Conservation (phyloP, 2,329 filamentous ascomycete species). For the Aspergillus pseudoterreus region DNA sequence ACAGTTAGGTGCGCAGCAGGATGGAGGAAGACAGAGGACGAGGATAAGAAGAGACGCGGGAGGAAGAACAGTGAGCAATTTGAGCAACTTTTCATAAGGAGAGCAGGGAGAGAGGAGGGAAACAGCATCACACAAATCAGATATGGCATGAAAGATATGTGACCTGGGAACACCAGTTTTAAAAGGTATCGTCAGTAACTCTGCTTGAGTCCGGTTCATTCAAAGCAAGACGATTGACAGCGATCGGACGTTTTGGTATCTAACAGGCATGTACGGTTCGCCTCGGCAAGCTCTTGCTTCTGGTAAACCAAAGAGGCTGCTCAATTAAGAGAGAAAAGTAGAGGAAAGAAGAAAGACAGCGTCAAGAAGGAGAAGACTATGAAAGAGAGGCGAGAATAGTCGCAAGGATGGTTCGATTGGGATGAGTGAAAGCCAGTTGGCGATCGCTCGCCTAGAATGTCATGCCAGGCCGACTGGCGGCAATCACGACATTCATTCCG, state of each 20-base stretch:
- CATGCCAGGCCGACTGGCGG: not conserved
- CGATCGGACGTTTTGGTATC: slow-evolving; percentile 21
- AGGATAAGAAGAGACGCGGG: slow-evolving; percentile 6
- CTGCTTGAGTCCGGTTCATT: slow-evolving; percentile 18
- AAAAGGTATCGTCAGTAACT: slow-evolving; percentile 6
- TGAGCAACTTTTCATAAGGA: slow-evolving; percentile 1
- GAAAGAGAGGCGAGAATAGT: slow-evolving; percentile 5
- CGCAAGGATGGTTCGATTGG: not conserved
- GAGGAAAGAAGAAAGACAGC: slow-evolving; percentile 18
- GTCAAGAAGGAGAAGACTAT: slow-evolving; percentile 15
- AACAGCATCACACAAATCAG: slow-evolving; percentile 1
- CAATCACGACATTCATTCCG: slow-evolving; percentile 44
- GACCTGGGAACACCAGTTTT: slow-evolving; percentile 6
- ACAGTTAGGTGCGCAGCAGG: slow-evolving; percentile 9
- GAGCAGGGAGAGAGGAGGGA: slow-evolving; percentile 2
- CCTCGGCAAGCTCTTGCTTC: slow-evolving; percentile 23
- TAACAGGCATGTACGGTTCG: slow-evolving; percentile 20
- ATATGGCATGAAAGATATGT: not conserved
- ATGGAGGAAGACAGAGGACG: not conserved
- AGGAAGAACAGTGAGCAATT: slow-evolving; percentile 9
- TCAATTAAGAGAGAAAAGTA: slow-evolving; percentile 15
- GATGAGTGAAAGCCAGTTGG: slow-evolving; percentile 1
- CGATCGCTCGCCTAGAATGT: not conserved
- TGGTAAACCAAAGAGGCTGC: slow-evolving; percentile 19
- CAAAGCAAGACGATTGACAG: slow-evolving; percentile 13